These are phyloP conservation scores for Candolleomyces eurysporus DNA, from an alignment of 768 basidiomycete species.

Conservation along the genomic window DNA sequence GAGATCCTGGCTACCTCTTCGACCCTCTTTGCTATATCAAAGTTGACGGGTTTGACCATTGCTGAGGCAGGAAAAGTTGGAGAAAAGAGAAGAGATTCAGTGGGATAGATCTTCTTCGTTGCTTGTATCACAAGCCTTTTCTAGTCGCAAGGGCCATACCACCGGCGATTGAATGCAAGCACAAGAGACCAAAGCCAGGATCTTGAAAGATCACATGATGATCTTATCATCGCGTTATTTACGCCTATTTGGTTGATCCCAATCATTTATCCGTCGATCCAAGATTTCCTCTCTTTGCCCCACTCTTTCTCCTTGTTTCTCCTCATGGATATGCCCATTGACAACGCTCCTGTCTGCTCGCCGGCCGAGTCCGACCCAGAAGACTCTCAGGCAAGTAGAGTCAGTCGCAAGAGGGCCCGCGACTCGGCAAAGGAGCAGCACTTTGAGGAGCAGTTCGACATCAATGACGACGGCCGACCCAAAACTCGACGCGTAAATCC, in stretches of 20 bases:
- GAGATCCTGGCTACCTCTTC: slow-evolving; percentile 1
- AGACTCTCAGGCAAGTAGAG: slow-evolving; percentile 49
- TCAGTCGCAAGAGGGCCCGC: slow-evolving; percentile 64
- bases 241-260: not conserved
- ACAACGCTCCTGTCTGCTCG: not conserved
- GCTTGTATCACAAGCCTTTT: too few relatives aligned
- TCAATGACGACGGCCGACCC: slow-evolving; percentile 34
- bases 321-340: not conserved
- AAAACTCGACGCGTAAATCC: slow-evolving; percentile 62
- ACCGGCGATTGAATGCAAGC: not conserved
- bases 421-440: slow-evolving; percentile 1
- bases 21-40: slow-evolving; percentile 33
- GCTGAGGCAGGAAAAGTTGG: not conserved
- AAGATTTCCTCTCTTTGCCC: not conserved
- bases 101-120: too few relatives aligned
- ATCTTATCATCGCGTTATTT: slow-evolving; percentile 7
- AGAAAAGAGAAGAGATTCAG: too few relatives aligned
- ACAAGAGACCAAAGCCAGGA: not conserved
- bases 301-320: not conserved
- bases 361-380: not conserved
- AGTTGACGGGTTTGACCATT: not conserved
- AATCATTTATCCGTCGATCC: not conserved
- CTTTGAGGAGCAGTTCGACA: slow-evolving; percentile 7
- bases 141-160: too few relatives aligned
- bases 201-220: not conserved